Percentiles rank a stretch among this genome's conserved stretches.
phyloP scores from a whole-genome alignment of 805 yeast species.

The Pichia membranifaciens region DNA sequence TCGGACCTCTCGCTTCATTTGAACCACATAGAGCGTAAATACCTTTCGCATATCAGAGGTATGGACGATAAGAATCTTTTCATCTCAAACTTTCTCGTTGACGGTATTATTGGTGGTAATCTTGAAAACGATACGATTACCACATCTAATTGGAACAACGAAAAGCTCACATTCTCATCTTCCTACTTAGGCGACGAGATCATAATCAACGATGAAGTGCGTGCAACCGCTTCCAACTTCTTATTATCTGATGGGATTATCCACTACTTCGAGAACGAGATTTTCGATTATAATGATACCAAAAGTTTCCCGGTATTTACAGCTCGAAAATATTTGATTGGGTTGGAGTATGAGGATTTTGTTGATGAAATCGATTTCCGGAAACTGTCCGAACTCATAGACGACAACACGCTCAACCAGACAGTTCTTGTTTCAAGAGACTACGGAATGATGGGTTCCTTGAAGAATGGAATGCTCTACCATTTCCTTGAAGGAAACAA shows the following conservation, averaged over 20 bases:
- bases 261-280: constrained; percentile 39
- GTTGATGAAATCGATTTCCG: constrained; percentile 68
- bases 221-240: constrained; percentile 35
- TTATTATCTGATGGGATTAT: constrained; percentile 43
- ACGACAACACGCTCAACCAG: constrained; percentile 43
- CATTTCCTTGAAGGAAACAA: constrained; percentile 53
- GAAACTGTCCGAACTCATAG: constrained; percentile 49
- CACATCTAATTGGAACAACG: constrained; percentile 25
- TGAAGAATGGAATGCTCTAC: constrained; percentile 42
- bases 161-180: constrained; percentile 20
- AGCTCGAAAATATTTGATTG: constrained; percentile 53
- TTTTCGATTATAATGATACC: constrained; percentile 17
- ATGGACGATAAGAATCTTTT: constrained; percentile 23
- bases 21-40: constrained; percentile 40
- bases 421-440: constrained; percentile 52
- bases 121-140: constrained; percentile 15
- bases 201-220: constrained; percentile 29
- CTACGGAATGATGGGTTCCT: constrained; percentile 24
- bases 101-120: constrained; percentile 43
- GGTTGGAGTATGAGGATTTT: constrained; percentile 53
- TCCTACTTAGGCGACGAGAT: constrained; percentile 31
- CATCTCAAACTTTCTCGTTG: constrained; percentile 32
- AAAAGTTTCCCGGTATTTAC: constrained; percentile 35
- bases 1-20: constrained; percentile 32
- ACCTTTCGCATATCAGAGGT: constrained; percentile 33